Evolutionary conservation across 768 basidiomycete genomes (phyloP).

Genomic region (Trametes cinnabarina): DNA sequence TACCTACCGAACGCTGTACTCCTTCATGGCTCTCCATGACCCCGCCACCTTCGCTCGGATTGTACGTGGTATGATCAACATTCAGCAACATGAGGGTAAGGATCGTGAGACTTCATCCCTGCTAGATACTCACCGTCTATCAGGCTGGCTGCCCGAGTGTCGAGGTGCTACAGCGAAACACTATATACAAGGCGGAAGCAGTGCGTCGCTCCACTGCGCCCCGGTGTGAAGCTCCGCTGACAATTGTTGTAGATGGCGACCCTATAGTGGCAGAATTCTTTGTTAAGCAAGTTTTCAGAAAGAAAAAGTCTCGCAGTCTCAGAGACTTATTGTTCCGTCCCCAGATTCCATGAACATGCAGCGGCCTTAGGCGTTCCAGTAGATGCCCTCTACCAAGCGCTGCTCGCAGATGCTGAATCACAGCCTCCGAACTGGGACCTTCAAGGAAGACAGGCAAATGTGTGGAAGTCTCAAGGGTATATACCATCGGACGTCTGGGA

Average conservation of each 20-base stretch:
- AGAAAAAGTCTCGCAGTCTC: not conserved
- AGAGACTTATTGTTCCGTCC: not conserved
- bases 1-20: constrained; percentile 60
- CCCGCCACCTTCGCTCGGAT: constrained; percentile 56
- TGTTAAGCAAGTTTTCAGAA: constrained; percentile 46
- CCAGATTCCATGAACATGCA: constrained; percentile 52
- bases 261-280: constrained; percentile 65
- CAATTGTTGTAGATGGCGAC: constrained; percentile 49
- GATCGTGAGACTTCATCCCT: not conserved
- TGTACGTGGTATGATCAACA: constrained; percentile 64
- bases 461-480: constrained; percentile 51
- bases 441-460: constrained; percentile 55
- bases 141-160: constrained; percentile 69
- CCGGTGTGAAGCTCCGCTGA: not conserved
- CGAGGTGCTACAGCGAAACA: constrained; percentile 53
- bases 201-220: constrained; percentile 39
- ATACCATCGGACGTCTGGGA: constrained; percentile 33
- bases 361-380: constrained; percentile 46
- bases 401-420: constrained; percentile 57
- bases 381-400: constrained; percentile 51
- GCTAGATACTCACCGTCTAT: not conserved
- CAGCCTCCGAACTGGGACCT: constrained; percentile 62
- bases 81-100: constrained; percentile 63
- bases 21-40: constrained; percentile 63
- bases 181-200: constrained; percentile 60